Conservation (phyloP, 306 rosid species). For the Astragalus glycyphyllos region DNA sequence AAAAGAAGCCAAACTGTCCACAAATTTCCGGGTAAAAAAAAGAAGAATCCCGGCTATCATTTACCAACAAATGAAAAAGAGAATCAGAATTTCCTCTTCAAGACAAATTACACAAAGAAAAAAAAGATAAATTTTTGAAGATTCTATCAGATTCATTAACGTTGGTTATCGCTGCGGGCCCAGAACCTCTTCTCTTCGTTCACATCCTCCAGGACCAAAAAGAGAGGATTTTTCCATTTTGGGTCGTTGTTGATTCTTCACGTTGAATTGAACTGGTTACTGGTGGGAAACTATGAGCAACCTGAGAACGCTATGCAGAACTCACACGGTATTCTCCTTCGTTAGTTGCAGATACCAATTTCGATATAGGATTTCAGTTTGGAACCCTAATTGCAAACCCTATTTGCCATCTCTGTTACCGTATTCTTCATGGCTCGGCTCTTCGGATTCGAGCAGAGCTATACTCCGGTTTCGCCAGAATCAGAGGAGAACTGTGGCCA, state of each 20-base stretch:
- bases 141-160: slow-evolving; percentile 52
- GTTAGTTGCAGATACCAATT: slow-evolving; percentile 64
- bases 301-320: slow-evolving; percentile 63
- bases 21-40: slow-evolving; percentile 32
- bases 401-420: slow-evolving; percentile 40
- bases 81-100: slow-evolving; percentile 4
- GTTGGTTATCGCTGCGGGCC: too few relatives aligned
- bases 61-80: slow-evolving; percentile 18
- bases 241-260: slow-evolving; percentile 7
- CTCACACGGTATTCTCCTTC: slow-evolving; percentile 68
- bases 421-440: slow-evolving; percentile 52
- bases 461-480: slow-evolving; percentile 59
- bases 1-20: slow-evolving; percentile 43
- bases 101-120: not conserved
- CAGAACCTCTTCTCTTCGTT: too few relatives aligned
- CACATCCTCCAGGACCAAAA: slow-evolving; percentile 45
- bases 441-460: slow-evolving; percentile 42
- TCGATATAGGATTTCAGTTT: slow-evolving; percentile 59
- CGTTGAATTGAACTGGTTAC: slow-evolving; percentile 14
- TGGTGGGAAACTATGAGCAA: slow-evolving; percentile 60
- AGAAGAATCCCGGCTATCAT: slow-evolving; percentile 17
- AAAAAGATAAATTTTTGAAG: slow-evolving; percentile 34
- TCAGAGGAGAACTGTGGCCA: slow-evolving; percentile 72
- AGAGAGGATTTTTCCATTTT: not conserved
- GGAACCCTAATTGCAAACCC: slow-evolving; percentile 59